Conservation (phyloP, 2,329 filamentous ascomycete genomes). For the Fusarium algeriense region DNA sequence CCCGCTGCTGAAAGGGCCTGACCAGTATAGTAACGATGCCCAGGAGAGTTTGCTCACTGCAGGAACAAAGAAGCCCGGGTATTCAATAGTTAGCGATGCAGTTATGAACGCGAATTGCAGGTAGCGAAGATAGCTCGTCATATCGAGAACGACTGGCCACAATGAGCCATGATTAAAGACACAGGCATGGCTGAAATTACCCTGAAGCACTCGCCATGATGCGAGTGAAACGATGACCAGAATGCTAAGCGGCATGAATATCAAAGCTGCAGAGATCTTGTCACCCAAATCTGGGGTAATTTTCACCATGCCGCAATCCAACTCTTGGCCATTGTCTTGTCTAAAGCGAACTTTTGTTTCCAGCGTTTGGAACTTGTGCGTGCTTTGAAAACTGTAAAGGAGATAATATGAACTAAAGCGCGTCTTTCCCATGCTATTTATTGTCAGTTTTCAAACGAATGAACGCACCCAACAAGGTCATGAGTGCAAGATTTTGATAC, state of each 20-base stretch:
- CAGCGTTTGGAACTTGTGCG: not conserved
- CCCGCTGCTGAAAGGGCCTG: not conserved
- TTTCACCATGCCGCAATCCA: not conserved
- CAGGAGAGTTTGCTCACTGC: not conserved
- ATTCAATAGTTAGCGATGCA: not conserved
- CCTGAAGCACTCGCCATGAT: not conserved
- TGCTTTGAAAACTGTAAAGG: not conserved
- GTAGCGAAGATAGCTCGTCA: not conserved
- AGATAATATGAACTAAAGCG: not conserved
- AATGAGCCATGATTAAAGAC: not conserved
- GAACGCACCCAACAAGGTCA: not conserved
- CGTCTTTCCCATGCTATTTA: not conserved
- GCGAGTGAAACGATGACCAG: not conserved
- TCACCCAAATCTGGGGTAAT: not conserved
- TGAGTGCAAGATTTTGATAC: not conserved
- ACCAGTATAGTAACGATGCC: not conserved
- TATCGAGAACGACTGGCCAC: not conserved
- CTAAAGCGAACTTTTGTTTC: not conserved
- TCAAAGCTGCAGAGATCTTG: not conserved
- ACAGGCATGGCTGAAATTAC: not conserved
- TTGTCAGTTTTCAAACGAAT: not conserved
- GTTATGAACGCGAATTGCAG: conserved; percentile 3
- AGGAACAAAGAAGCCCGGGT: not conserved
- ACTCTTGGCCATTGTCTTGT: not conserved
- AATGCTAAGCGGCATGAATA: not conserved